Evolutionary conservation across 148 eudicot species (phyloP).

Genomic region (Gaultheria prostrata): DNA sequence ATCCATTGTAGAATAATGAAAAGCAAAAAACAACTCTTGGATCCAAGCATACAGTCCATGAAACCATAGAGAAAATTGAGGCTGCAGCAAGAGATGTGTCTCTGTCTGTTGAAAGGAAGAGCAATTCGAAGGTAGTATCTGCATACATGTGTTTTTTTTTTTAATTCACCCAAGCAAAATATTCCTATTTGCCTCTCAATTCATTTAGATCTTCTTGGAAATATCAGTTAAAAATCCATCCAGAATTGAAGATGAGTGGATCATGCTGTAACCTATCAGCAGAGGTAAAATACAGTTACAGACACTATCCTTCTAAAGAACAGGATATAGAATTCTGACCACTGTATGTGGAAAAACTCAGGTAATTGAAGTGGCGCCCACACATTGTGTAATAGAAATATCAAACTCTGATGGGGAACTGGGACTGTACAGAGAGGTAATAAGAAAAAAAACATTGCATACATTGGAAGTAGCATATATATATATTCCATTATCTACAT

Average conservation of each 20-base stretch:
- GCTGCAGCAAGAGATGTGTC: slow-evolving; percentile 48
- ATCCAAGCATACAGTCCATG: slow-evolving; percentile 41
- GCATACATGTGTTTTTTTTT: too few relatives aligned
- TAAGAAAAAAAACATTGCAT: neutral
- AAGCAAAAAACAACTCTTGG: slow-evolving; percentile 45
- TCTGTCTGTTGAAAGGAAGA: slow-evolving; percentile 46
- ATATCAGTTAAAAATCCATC: slow-evolving; percentile 43
- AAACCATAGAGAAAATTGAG: slow-evolving; percentile 52
- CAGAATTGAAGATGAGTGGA: slow-evolving; percentile 30
- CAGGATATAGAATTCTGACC: slow-evolving; percentile 2
- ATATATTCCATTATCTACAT: neutral
- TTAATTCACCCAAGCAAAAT: neutral
- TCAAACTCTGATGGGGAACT: slow-evolving; percentile 44
- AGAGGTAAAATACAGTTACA: slow-evolving; percentile 31
- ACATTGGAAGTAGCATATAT: neutral
- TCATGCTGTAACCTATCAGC: slow-evolving; percentile 43
- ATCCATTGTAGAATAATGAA: slow-evolving; percentile 31
- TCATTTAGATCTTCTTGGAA: neutral
- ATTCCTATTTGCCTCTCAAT: neutral
- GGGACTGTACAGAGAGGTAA: slow-evolving; percentile 11
- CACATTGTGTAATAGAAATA: slow-evolving; percentile 51
- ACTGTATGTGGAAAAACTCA: slow-evolving; percentile 9
- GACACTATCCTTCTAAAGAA: neutral
- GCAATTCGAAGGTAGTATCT: slow-evolving; percentile 36
- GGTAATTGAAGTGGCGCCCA: slow-evolving; percentile 53